Conservation (phyloP, 2,329 filamentous ascomycete species). For the Colletotrichum sp. region DNA sequence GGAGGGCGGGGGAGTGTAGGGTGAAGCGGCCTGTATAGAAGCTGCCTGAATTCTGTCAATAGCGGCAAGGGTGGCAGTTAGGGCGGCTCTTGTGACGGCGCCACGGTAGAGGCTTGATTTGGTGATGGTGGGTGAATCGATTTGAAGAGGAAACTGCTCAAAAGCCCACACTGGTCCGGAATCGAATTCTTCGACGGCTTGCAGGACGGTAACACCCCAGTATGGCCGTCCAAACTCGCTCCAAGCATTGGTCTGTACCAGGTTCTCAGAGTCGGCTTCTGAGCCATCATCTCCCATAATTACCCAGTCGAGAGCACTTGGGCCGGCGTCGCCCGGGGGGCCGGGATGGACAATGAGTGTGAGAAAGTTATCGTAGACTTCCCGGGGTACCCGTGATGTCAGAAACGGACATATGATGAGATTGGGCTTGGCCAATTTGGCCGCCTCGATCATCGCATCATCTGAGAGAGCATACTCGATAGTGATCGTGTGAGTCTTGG, state of each 20-base stretch:
- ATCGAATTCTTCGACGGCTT: conserved; percentile 45
- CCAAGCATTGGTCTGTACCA: conserved; percentile 31
- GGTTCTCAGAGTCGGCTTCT: conserved; percentile 30
- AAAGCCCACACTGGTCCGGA: conserved; percentile 49
- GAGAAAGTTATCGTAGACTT: conserved; percentile 39
- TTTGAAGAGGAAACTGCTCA: conserved; percentile 45
- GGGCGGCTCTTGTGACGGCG: conserved; percentile 40
- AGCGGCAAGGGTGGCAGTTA: conserved; percentile 39
- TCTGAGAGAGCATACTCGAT: conserved; percentile 42
- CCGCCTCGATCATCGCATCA: conserved; percentile 41
- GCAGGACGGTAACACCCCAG: conserved; percentile 45
- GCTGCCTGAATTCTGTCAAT: conserved; percentile 36
- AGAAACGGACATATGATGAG: conserved; percentile 48
- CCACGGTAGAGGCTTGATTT: conserved; percentile 46
- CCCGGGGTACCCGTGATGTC: conserved; percentile 39
- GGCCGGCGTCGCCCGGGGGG: conserved; percentile 45
- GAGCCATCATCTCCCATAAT: conserved; percentile 46
- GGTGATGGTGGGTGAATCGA: conserved; percentile 41
- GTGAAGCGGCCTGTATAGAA: neutral
- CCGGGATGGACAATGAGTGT: conserved; percentile 47
- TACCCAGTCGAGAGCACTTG: conserved; percentile 46
- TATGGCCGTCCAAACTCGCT: conserved; percentile 36
- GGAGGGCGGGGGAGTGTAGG: conserved; percentile 21
- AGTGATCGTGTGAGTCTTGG: conserved; percentile 38
- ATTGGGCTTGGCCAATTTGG: conserved; percentile 37